Conservation (phyloP, 208 protist species). For the Strigomonas galati region DNA sequence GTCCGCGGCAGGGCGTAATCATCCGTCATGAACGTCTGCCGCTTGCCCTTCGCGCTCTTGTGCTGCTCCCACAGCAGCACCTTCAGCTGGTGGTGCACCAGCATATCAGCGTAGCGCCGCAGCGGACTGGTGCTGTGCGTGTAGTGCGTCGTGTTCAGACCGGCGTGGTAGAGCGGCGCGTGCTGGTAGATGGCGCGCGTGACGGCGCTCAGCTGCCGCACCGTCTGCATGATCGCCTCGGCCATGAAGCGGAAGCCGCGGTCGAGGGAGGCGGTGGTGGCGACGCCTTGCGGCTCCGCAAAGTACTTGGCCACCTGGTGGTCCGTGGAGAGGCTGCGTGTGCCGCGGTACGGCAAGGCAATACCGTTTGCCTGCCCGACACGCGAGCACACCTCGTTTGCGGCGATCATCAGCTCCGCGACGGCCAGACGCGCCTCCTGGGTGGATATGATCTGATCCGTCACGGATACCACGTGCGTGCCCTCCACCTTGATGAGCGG, state of each 20-base stretch:
- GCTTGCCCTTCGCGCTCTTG: not conserved
- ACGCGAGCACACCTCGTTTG: slow-evolving; percentile 89
- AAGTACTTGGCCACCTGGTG: slow-evolving; percentile 68
- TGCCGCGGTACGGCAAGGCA: slow-evolving; percentile 78
- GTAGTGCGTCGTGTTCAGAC: slow-evolving; percentile 78
- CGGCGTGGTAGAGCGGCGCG: slow-evolving; percentile 67
- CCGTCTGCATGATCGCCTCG: slow-evolving; percentile 63
- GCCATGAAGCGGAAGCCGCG: slow-evolving; percentile 55
- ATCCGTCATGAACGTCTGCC: not conserved
- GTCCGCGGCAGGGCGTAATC: not conserved
- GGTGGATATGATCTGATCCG: slow-evolving; percentile 76
- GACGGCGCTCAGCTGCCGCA: slow-evolving; percentile 64
- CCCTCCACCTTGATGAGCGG: slow-evolving; percentile 65
- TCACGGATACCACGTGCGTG: slow-evolving; percentile 55
- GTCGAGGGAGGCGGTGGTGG: slow-evolving; percentile 45
- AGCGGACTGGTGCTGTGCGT: slow-evolving; percentile 86
- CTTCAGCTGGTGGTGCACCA: slow-evolving; percentile 91
- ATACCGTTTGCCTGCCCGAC: slow-evolving; percentile 73
- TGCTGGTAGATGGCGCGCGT: slow-evolving; percentile 84
- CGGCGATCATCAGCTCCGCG: slow-evolving; percentile 90
- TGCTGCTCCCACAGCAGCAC: slow-evolving; percentile 56
- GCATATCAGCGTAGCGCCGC: slow-evolving; percentile 86
- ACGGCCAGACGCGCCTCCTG: slow-evolving; percentile 78
- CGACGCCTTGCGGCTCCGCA: slow-evolving; percentile 61
- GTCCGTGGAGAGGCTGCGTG: slow-evolving; percentile 65